Conservation (phyloP, 768 basidiomycete species). For the Xerocomus brunneocitrinus region DNA sequence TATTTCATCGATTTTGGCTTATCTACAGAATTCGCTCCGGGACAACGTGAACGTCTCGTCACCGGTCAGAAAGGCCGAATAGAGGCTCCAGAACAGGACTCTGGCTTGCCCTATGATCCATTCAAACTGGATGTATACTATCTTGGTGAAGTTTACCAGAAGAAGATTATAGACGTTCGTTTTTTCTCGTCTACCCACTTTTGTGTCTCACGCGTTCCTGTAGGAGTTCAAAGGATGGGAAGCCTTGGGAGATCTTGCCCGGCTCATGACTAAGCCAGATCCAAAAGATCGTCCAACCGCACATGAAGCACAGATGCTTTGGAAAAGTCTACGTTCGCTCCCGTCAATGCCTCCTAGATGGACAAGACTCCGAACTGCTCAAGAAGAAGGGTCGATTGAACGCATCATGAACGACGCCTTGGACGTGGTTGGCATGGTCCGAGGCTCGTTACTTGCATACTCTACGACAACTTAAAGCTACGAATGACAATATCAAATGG, state of each 20-base stretch:
- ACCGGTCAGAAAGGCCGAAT: constrained; percentile 7
- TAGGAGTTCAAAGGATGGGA: constrained; percentile 9
- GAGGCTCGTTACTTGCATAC: neutral
- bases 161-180: constrained; percentile 13
- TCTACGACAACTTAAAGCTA: neutral
- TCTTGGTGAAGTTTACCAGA: constrained; percentile 20
- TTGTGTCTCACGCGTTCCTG: neutral
- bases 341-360: constrained; percentile 6
- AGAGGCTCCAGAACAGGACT: constrained; percentile 20
- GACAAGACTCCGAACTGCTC: constrained; percentile 7
- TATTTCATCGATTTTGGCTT: constrained; percentile 6
- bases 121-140: constrained; percentile 30
- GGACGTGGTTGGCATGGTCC: constrained; percentile 11
- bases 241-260: constrained; percentile 1
- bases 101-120: constrained; percentile 22
- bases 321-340: constrained; percentile 5
- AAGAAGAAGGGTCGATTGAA: constrained; percentile 8
- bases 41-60: neutral
- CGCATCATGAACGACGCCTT: constrained; percentile 13
- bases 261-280: constrained; percentile 4
- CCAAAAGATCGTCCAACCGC: constrained; percentile 5
- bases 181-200: neutral
- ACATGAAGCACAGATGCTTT: neutral
- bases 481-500: neutral
- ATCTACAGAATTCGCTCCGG: constrained; percentile 24